Evolutionary conservation across 2,329 filamentous ascomycete genomes (phyloP).

Genomic region (Neonectria punicea): DNA sequence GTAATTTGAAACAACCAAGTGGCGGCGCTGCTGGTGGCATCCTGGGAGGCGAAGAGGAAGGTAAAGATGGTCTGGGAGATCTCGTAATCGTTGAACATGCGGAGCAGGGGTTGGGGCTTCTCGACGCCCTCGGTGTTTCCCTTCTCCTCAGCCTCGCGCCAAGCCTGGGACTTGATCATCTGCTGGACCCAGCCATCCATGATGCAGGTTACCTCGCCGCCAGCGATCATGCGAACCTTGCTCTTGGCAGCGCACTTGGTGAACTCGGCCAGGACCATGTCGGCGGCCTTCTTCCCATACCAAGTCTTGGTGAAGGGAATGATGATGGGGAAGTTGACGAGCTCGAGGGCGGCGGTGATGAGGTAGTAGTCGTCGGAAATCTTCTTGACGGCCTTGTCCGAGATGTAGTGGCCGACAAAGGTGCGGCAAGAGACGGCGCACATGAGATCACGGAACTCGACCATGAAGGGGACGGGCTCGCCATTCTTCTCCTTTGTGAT

Average conservation of each 20-base stretch:
- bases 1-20: conserved; percentile 97
- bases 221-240: conserved; percentile 90
- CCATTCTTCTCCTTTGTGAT: conserved; percentile 77
- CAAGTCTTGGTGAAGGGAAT: conserved; percentile 94
- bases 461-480: conserved; percentile 88
- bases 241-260: conserved; percentile 91
- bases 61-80: conserved; percentile 95
- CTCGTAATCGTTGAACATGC: conserved; percentile 89
- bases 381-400: conserved; percentile 88
- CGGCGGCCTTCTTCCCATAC: conserved; percentile 95
- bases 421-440: conserved; percentile 94
- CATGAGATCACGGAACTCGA: conserved; percentile 92
- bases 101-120: conserved; percentile 85
- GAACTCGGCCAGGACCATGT: conserved; percentile 92
- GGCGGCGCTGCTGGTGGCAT: conserved; percentile 91
- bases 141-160: conserved; percentile 80
- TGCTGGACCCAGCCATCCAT: conserved; percentile 94
- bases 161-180: conserved; percentile 86
- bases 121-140: conserved; percentile 76
- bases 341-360: conserved; percentile 93
- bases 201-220: conserved; percentile 88
- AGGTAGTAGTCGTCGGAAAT: conserved; percentile 97
- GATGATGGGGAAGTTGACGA: conserved; percentile 99
- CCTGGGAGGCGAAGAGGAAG: conserved; percentile 96
- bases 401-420: conserved; percentile 97